Evolutionary conservation across 768 basidiomycete genomes (phyloP).

Genomic region (Candolleomyces eurysporus): DNA sequence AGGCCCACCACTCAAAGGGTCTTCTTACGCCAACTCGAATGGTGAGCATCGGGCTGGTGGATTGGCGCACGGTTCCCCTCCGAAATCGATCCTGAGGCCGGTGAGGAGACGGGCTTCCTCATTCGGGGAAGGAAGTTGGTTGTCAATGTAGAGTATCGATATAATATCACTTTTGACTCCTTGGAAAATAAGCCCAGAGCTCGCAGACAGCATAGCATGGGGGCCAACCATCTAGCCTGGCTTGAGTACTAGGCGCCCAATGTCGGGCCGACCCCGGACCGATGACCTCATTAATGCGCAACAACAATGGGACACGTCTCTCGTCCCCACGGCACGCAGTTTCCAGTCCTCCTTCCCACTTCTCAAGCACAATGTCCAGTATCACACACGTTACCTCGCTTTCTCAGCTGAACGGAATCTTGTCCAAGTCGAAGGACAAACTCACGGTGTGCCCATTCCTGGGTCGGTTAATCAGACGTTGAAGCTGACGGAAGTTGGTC

Average conservation of each 20-base stretch:
- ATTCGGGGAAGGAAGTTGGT: neutral
- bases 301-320: neutral
- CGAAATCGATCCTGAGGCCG: neutral
- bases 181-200: neutral
- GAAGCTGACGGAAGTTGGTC: neutral
- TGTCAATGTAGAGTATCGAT: neutral
- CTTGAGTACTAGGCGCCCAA: neutral
- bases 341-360: neutral
- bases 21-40: neutral
- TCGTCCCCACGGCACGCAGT: neutral
- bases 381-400: constrained; percentile 62
- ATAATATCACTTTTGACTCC: neutral
- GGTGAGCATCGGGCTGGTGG: no score
- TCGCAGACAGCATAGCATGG: neutral
- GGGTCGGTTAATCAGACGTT: constrained; percentile 8
- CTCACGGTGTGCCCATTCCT: constrained; percentile 45
- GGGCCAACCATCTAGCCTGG: no score
- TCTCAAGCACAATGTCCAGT: no score
- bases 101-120: neutral
- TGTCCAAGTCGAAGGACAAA: constrained; percentile 60
- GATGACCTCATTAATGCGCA: neutral
- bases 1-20: neutral
- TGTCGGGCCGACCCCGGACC: constrained; percentile 1
- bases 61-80: neutral
- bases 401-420: constrained; percentile 58